A percentile compares a stretch with the other conserved stretches of the same genome.
Evolutionary conservation across 2,329 filamentous ascomycete species (phyloP).

Genomic region (Nothopassalora personata): DNA sequence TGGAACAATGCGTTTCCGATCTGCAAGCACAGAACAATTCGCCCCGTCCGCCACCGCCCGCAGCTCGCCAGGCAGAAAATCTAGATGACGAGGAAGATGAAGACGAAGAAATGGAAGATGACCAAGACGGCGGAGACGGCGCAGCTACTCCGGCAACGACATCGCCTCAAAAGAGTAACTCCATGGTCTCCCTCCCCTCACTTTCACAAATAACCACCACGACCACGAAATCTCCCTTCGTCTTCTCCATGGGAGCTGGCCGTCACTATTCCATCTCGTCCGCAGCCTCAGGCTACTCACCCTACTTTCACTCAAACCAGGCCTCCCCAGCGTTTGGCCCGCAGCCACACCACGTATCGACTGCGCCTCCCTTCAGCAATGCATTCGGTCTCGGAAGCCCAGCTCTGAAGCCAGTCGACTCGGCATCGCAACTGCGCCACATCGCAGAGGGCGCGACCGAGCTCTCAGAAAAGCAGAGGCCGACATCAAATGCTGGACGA

Average conservation of each 20-base stretch:
- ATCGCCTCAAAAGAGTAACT: conserved; percentile 17
- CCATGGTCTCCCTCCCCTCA: conserved; percentile 36
- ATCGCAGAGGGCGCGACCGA: conserved; percentile 27
- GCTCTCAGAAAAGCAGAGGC: conserved; percentile 23
- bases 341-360: conserved; percentile 26
- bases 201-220: conserved; percentile 38
- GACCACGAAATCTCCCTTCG: conserved; percentile 31
- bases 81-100: conserved; percentile 42
- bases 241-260: conserved; percentile 24
- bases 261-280: conserved; percentile 38
- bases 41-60: conserved; percentile 21
- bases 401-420: conserved; percentile 53
- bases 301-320: conserved; percentile 42
- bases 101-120: conserved; percentile 57
- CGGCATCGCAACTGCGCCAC: conserved; percentile 21
- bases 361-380: conserved; percentile 16
- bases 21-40: conserved; percentile 57
- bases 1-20: conserved; percentile 79
- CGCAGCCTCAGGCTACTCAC: conserved; percentile 33
- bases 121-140: conserved; percentile 5
- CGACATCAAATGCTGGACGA: conserved; percentile 11
- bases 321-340: conserved; percentile 57
- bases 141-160: conserved; percentile 32
- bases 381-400: conserved; percentile 33
- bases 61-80: conserved; percentile 30